Evolutionary conservation across 805 yeast genomes (phyloP), one percentile per base, ranked within the genome.

Genomic region (Blastobotrys parvus): DNA sequence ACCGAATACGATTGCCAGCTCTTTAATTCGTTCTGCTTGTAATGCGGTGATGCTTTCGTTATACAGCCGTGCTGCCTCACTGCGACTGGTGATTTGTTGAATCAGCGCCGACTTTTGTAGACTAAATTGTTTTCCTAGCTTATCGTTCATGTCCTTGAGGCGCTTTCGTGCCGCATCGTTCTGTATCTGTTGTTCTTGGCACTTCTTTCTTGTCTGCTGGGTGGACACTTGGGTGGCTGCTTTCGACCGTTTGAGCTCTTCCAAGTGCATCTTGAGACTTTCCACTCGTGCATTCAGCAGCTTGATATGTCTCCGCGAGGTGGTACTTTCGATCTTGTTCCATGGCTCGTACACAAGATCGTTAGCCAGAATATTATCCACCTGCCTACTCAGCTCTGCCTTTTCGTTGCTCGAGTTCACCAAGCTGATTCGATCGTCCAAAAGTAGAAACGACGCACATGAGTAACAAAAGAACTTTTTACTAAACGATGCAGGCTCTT

Each of bases 381-480:
- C 29, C 29, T 25, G 29, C 7, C 11, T 2, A 22, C 40, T 38
- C 8, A 51, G 45, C n/a, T 41, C 23, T 13, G 45, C 48, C 18
- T 45, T 44, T 22, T 47, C 49, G n/a, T 46, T 19, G 39, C 32
- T 27, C 15, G 48, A 41, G 38, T 50, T 47, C 4, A 51, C 27
- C 23, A 51, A 41, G 15, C 48, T 44, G 37, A 51, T 45, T 18
- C 47, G 46, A 21, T 41, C 35, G 13, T 46, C 49, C 35, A 53
- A 42, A 7, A 41, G 23, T 29, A 43, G 33, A 16, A 32, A 37
- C 3, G 50, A 39, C 1, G 56, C 53, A 37, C 56, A 53, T 11
- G 47, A 34, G 13, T 46, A 41, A 33, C 56, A 53, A 19, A 34
- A 42, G 31, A 53, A 44, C 42, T 43, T 46, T 25, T 42, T 41